phyloP scores from a whole-genome alignment of 2,329 filamentous ascomycete genomes.

The Penicillium crustosum region DNA sequence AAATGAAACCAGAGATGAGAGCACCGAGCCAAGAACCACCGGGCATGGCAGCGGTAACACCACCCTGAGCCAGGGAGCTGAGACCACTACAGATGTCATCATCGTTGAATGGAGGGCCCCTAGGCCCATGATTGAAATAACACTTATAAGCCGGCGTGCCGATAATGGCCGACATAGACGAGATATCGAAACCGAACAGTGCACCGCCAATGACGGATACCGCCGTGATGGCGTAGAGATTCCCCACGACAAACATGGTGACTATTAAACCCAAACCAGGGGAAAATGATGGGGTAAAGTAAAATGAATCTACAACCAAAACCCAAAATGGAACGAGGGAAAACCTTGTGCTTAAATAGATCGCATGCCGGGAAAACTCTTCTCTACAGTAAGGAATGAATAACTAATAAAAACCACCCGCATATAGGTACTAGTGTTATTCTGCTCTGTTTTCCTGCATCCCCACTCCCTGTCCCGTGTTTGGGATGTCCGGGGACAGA shows the following conservation, averaged over 20 bases:
- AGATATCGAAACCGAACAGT: slow-evolving; percentile 39
- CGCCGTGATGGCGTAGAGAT: slow-evolving; percentile 59
- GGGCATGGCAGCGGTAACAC: slow-evolving; percentile 71
- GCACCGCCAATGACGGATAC: slow-evolving; percentile 47
- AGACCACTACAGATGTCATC: slow-evolving; percentile 48
- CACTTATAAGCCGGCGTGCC: slow-evolving; percentile 57
- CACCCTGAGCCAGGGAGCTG: slow-evolving; percentile 57
- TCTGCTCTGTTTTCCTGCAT: neutral
- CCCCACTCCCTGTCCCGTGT: slow-evolving; percentile 4
- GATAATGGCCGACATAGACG: slow-evolving; percentile 37
- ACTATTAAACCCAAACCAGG: slow-evolving; percentile 3
- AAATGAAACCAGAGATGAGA: slow-evolving; percentile 54
- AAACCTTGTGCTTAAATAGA: slow-evolving; percentile 6
- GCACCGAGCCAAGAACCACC: slow-evolving; percentile 68
- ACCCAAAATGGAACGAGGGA: neutral
- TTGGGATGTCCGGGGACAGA: slow-evolving; percentile 1
- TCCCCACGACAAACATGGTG: slow-evolving; percentile 46
- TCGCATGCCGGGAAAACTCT: slow-evolving; percentile 4
- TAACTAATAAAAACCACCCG: slow-evolving; percentile 3
- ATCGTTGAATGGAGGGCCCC: slow-evolving; percentile 56
- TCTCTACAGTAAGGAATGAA: neutral
- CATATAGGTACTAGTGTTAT: neutral
- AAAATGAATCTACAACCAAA: neutral
- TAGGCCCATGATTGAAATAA: slow-evolving; percentile 63
- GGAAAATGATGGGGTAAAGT: neutral